Evolutionary conservation across 768 basidiomycete genomes (phyloP).

Genomic region (Mrakia blollopis): DNA sequence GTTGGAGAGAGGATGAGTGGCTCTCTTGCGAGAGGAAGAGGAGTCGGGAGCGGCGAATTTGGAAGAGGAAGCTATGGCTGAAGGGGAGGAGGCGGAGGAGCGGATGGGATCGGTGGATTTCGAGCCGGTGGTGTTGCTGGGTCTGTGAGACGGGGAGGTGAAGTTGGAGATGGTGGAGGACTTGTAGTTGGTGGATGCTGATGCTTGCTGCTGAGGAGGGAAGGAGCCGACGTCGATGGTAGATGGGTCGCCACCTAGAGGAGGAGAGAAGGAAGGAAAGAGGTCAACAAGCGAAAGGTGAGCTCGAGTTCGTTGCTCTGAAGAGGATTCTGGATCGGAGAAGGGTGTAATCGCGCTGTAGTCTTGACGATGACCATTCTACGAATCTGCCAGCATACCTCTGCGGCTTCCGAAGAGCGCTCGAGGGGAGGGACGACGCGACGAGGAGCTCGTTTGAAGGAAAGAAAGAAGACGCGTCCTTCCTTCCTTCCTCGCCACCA

Average conservation of each 20-base stretch:
- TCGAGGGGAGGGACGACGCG: too few species aligned
- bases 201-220: not conserved
- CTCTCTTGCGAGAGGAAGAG: not conserved
- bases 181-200: not conserved
- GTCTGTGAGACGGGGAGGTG: constrained; percentile 5
- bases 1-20: constrained; percentile 11
- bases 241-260: not conserved
- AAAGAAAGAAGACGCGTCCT: too few species aligned
- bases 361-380: not conserved
- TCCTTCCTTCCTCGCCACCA: too few species aligned
- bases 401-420: too few species aligned
- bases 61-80: not conserved
- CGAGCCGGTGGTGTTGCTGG: not conserved
- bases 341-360: not conserved
- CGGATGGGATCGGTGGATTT: not conserved
- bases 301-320: not conserved
- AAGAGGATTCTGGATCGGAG: not conserved
- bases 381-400: too few species aligned
- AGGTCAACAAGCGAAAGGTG: too few species aligned
- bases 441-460: too few species aligned
- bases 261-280: not conserved
- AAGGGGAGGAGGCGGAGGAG: not conserved
- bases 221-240: not conserved
- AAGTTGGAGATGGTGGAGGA: not conserved
- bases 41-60: not conserved